These are phyloP conservation scores for Ceratobasidium sp. DNA, from an alignment of 1,284 basidiomycete species.

Conservation along the genomic window DNA sequence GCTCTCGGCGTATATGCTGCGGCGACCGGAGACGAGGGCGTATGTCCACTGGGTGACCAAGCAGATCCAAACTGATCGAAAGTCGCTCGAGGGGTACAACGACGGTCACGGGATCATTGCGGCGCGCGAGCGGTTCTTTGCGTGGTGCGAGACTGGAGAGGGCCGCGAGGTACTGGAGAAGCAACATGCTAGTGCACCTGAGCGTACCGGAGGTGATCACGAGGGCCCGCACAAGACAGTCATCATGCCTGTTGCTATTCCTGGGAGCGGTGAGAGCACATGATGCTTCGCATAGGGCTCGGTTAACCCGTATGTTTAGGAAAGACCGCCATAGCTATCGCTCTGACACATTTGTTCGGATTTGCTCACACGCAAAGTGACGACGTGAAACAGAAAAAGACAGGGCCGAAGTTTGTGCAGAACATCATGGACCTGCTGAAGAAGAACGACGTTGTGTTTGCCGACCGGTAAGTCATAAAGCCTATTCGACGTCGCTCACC, in stretches of 20 bases:
- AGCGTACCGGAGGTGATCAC: slow-evolving; percentile 50
- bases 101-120: slow-evolving; percentile 80
- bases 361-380: slow-evolving; percentile 95
- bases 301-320: slow-evolving; percentile 63
- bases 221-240: slow-evolving; percentile 80
- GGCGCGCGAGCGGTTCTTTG: slow-evolving; percentile 84
- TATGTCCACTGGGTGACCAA: slow-evolving; percentile 79
- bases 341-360: slow-evolving; percentile 81
- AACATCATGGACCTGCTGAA: slow-evolving; percentile 78
- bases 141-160: slow-evolving; percentile 71
- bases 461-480: slow-evolving; percentile 66
- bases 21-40: slow-evolving; percentile 73
- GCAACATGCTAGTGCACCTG: slow-evolving; percentile 39
- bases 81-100: slow-evolving; percentile 38
- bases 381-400: slow-evolving; percentile 85
- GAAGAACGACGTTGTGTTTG: slow-evolving; percentile 83
- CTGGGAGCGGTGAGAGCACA: slow-evolving; percentile 83
- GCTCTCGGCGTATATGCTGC: slow-evolving; percentile 73
- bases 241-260: slow-evolving; percentile 90
- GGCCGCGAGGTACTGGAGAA: slow-evolving; percentile 59
- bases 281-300: not conserved
- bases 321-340: slow-evolving; percentile 90
- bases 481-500: not conserved
- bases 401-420: slow-evolving; percentile 81
- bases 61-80: slow-evolving; percentile 45